These are phyloP conservation scores for Chlorella sp. DNA, from an alignment of 139 green algal genomes.

Conservation along the genomic window DNA sequence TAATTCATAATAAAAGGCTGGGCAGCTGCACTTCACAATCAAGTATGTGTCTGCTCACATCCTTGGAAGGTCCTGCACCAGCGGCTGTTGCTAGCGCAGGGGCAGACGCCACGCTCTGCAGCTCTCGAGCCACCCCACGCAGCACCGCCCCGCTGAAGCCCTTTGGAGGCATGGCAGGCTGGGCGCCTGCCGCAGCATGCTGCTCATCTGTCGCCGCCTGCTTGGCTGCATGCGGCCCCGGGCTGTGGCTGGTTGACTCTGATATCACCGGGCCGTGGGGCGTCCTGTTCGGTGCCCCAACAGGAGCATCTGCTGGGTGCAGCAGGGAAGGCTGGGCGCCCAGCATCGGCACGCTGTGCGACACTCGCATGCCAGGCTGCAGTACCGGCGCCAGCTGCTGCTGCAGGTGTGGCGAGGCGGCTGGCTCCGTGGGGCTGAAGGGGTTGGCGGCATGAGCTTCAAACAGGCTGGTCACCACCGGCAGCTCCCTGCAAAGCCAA, in stretches of 20 bases:
- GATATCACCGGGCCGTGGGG: background rate
- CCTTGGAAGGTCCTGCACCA: background rate
- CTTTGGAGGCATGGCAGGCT: background rate
- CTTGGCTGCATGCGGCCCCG: background rate
- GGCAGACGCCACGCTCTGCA: background rate
- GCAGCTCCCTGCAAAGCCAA: background rate
- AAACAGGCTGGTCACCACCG: constrained; percentile 26
- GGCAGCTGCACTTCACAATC: too few species aligned
- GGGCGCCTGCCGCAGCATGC: background rate
- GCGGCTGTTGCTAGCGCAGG: background rate
- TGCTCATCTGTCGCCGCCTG: background rate
- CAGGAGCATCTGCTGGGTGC: too few species aligned
- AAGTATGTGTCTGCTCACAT: too few species aligned
- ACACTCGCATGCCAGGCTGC: background rate
- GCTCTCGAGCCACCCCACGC: constrained; percentile 1
- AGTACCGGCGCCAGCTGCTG: background rate
- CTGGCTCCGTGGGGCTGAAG: background rate
- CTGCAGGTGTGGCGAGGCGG: background rate
- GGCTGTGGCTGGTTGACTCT: constrained; percentile 1
- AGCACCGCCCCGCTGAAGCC: background rate
- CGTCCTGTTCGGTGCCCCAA: too few species aligned
- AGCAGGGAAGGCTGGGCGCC: too few species aligned
- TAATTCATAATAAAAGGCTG: too few species aligned
- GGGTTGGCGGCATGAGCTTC: constrained; percentile 1
- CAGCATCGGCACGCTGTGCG: too few species aligned